Conservation (phyloP, 768 basidiomycete genomes). For the Mycena rosella region DNA sequence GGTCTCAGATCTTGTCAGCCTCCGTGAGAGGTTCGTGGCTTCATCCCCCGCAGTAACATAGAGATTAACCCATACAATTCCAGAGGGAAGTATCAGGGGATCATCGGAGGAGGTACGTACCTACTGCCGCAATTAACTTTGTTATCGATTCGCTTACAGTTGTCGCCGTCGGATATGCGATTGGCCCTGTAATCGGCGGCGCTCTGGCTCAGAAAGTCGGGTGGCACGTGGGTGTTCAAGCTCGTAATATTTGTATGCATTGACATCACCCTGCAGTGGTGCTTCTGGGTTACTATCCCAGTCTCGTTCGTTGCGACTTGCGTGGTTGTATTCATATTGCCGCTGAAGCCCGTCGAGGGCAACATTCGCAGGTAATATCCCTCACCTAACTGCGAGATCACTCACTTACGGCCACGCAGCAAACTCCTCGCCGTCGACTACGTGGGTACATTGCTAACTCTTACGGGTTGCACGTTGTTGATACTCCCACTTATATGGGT, state of each 20-base stretch:
- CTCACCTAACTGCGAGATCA: neutral
- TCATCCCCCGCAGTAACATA: neutral
- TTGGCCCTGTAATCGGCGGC: conserved; percentile 79
- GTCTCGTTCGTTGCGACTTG: conserved; percentile 65
- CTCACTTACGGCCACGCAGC: conserved; percentile 44
- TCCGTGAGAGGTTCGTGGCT: conserved; percentile 67
- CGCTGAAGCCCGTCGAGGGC: conserved; percentile 77
- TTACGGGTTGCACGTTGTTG: conserved; percentile 71
- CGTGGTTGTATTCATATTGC: conserved; percentile 72
- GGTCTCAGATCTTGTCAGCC: conserved; percentile 77
- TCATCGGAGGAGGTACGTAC: conserved; percentile 62
- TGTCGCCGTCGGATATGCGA: conserved; percentile 69
- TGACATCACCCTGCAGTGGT: conserved; percentile 61
- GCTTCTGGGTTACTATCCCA: conserved; percentile 81
- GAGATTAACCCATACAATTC: neutral
- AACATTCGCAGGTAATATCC: conserved; percentile 59
- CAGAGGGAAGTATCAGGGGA: conserved; percentile 84
- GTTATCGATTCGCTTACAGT: conserved; percentile 32
- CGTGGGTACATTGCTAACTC: conserved; percentile 67
- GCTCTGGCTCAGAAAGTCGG: conserved; percentile 69
- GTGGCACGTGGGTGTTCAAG: conserved; percentile 65
- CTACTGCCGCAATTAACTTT: too few relatives aligned
- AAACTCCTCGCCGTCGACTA: conserved; percentile 81
- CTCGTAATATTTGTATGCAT: neutral
- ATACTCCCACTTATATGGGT: conserved; percentile 83